These are phyloP conservation scores for Rhizoclosmatium globosum DNA, from an alignment of 192 early-diverging fungal species.

Conservation along the genomic window DNA sequence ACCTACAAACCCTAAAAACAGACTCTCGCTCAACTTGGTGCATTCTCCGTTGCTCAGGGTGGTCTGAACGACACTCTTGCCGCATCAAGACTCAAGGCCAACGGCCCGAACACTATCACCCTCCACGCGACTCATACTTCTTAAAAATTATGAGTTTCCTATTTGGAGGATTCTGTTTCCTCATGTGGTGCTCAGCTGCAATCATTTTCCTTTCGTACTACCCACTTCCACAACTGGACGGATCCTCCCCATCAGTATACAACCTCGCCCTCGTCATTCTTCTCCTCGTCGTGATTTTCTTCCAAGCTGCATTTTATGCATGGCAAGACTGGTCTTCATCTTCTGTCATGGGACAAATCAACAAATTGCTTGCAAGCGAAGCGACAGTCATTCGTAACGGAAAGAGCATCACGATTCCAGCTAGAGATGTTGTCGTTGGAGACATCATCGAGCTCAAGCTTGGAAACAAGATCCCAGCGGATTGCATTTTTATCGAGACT, in stretches of 20 bases:
- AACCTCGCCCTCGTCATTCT: slow-evolving; percentile 39
- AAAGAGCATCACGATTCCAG: slow-evolving; percentile 49
- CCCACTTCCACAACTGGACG: slow-evolving; percentile 30
- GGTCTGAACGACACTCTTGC: slow-evolving; percentile 18
- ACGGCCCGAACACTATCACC: slow-evolving; percentile 40
- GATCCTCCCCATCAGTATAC: slow-evolving; percentile 17
- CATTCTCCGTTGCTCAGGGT: slow-evolving; percentile 2
- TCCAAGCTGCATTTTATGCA: slow-evolving; percentile 44
- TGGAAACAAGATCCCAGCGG: slow-evolving; percentile 82
- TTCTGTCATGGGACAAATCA: slow-evolving; percentile 42
- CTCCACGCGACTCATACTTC: slow-evolving; percentile 19
- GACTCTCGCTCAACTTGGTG: not conserved
- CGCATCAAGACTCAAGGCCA: slow-evolving; percentile 25
- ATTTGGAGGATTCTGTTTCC: slow-evolving; percentile 47
- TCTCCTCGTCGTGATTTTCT: slow-evolving; percentile 40
- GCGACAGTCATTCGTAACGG: slow-evolving; percentile 78
- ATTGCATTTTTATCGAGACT: slow-evolving; percentile 70
- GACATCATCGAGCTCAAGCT: slow-evolving; percentile 74
- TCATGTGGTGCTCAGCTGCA: slow-evolving; percentile 44
- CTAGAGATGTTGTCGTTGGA: slow-evolving; percentile 72
- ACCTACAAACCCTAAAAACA: not conserved
- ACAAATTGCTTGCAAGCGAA: slow-evolving; percentile 12
- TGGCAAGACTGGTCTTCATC: slow-evolving; percentile 38
- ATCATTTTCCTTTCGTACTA: slow-evolving; percentile 42
- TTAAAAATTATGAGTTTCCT: slow-evolving; percentile 38